Percentiles rank a stretch among this genome's conserved stretches.
phyloP scores from a whole-genome alignment of 495 filamentous ascomycete species.

The Aspergillus bertholletiae region DNA sequence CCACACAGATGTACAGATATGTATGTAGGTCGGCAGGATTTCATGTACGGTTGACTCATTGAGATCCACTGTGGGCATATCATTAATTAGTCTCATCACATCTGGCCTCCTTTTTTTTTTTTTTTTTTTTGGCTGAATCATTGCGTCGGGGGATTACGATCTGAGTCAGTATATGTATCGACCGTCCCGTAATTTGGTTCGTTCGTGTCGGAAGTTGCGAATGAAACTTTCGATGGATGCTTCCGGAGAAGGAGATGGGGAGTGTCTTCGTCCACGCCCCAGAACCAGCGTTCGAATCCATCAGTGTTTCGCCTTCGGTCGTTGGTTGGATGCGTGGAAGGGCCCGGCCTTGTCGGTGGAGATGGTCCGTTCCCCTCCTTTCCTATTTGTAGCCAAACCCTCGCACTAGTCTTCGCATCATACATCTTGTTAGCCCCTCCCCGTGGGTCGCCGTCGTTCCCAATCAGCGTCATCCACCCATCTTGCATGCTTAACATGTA shows the following conservation, averaged over 20 bases:
- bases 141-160: too few relatives aligned
- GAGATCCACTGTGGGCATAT: too few relatives aligned
- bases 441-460: neutral
- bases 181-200: neutral
- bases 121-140: too few relatives aligned
- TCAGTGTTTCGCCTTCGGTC: neutral
- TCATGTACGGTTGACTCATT: conserved; percentile 1
- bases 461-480: neutral
- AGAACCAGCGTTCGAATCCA: neutral
- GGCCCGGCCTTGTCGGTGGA: conserved; percentile 4
- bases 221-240: neutral
- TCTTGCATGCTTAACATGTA: conserved; percentile 6
- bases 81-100: too few relatives aligned
- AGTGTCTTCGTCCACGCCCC: neutral
- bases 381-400: conserved; percentile 18
- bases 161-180: neutral
- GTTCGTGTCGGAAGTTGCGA: too few relatives aligned
- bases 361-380: conserved; percentile 4
- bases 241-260: neutral
- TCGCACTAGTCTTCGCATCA: conserved; percentile 22
- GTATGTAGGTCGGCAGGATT: too few relatives aligned
- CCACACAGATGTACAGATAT: neutral
- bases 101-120: too few relatives aligned
- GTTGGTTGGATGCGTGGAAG: too few relatives aligned
- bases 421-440: conserved; percentile 15